Percentiles rank a stretch among this genome's conserved stretches.
Evolutionary conservation across 163 green algal genomes (phyloP).

Genomic region (Chlorella variabilis): DNA sequence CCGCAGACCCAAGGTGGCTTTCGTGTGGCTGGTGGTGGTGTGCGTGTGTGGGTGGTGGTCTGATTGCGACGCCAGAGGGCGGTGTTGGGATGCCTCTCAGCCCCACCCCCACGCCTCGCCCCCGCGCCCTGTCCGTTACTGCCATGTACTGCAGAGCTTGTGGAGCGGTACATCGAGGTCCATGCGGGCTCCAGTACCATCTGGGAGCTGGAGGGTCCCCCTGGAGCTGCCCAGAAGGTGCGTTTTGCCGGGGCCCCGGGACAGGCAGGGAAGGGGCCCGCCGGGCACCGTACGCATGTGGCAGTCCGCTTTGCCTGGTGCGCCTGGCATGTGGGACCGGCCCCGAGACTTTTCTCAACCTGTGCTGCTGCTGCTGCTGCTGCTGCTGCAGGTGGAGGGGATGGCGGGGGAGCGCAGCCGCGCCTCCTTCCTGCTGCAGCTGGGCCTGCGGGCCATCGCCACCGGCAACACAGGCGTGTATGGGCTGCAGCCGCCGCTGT

Average conservation of each 20-base stretch:
- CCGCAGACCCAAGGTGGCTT: slow-evolving; percentile 34
- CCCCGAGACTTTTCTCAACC: too few species aligned
- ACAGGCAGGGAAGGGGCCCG: background rate
- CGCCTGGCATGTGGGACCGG: too few species aligned
- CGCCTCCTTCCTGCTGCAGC: slow-evolving; percentile 55
- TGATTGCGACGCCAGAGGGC: too few species aligned
- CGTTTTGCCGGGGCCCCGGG: background rate
- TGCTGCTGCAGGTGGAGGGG: slow-evolving; percentile 8
- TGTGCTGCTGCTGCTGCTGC: too few species aligned
- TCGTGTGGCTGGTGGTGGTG: background rate
- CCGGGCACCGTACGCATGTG: too few species aligned
- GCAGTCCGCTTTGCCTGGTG: background rate
- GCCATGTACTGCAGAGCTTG: slow-evolving; percentile 22
- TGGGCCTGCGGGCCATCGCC: slow-evolving; percentile 49
- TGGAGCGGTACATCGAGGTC: slow-evolving; percentile 42
- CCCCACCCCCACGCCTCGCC: too few species aligned
- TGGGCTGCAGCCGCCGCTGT: background rate
- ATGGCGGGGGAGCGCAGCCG: slow-evolving; percentile 27
- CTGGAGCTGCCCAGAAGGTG: slow-evolving; percentile 1
- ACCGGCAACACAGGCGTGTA: slow-evolving; percentile 45
- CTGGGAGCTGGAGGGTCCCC: slow-evolving; percentile 35
- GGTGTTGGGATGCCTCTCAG: too few species aligned
- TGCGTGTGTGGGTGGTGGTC: background rate
- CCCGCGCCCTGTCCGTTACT: too few species aligned
- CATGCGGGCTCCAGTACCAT: slow-evolving; percentile 38